Percentiles rank a stretch among this genome's conserved stretches.
Conservation (phyloP, 768 basidiomycete species). For the Lentinus tigrinus region DNA sequence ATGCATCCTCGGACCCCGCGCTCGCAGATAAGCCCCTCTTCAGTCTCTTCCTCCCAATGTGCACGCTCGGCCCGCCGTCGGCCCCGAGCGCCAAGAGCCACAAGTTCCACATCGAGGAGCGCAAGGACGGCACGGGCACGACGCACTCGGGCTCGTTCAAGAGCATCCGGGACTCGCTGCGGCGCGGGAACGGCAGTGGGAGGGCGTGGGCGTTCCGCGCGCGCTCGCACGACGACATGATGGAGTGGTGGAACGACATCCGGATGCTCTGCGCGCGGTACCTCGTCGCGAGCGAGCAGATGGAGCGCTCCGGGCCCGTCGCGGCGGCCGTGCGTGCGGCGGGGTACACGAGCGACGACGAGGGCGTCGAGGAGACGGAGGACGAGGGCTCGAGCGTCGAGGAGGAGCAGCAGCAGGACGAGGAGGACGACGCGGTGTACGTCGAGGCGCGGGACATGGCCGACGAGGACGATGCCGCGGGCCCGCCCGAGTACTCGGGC, state of each 20-base stretch:
- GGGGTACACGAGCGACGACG: constrained; percentile 86
- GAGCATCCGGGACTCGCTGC: constrained; percentile 29
- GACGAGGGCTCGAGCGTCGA: constrained; percentile 65
- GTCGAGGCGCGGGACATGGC: constrained; percentile 44
- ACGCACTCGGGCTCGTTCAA: constrained; percentile 57
- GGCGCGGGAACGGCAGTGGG: constrained; percentile 35
- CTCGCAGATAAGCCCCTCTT: constrained; percentile 65
- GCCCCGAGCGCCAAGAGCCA: constrained; percentile 65
- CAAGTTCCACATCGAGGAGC: constrained; percentile 97
- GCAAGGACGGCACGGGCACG: constrained; percentile 77
- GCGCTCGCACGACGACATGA: constrained; percentile 92
- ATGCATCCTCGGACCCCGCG: constrained; percentile 71
- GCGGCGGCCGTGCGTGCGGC: constrained; percentile 87
- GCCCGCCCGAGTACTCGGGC: constrained; percentile 62
- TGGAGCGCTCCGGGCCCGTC: constrained; percentile 90
- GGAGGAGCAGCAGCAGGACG: constrained; percentile 41
- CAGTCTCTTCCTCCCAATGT: constrained; percentile 88
- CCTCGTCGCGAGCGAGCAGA: constrained; percentile 89
- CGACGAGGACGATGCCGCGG: constrained; percentile 41
- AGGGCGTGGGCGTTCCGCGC: constrained; percentile 90
- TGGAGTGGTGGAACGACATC: constrained; percentile 99
- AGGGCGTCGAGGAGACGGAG: constrained; percentile 52
- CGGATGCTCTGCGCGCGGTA: constrained; percentile 92
- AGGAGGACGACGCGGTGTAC: constrained; percentile 49
- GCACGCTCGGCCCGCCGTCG: constrained; percentile 93